Evolutionary conservation across 306 rosid species (phyloP).

Genomic region (Amphicarpaea edgeworthii): DNA sequence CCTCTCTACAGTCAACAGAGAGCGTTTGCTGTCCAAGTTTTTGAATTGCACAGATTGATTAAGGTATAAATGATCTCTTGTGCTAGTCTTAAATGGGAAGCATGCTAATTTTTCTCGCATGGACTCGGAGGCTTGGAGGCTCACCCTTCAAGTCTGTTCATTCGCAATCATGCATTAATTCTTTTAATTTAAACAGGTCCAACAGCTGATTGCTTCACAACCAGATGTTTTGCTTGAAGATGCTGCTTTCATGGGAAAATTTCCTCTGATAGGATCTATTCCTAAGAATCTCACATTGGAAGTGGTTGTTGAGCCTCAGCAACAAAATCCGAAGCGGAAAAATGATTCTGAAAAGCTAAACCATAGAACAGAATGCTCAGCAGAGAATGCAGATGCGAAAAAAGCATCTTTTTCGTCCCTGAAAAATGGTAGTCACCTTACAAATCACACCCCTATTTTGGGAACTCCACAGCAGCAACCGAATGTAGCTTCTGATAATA

Average conservation of each 20-base stretch:
- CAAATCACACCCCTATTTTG: slow-evolving; percentile 48
- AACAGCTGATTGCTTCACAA: slow-evolving; percentile 75
- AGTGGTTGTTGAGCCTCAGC: slow-evolving; percentile 43
- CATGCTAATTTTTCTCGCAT: slow-evolving; percentile 18
- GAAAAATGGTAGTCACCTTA: slow-evolving; percentile 53
- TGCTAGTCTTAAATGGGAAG: slow-evolving; percentile 19
- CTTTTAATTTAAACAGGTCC: slow-evolving; percentile 55
- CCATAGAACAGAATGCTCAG: slow-evolving; percentile 68
- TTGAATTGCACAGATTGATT: slow-evolving; percentile 69
- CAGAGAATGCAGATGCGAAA: slow-evolving; percentile 61
- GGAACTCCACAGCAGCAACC: slow-evolving; percentile 54
- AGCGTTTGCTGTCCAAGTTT: slow-evolving; percentile 67
- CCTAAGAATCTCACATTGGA: slow-evolving; percentile 40
- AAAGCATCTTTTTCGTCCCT: slow-evolving; percentile 58
- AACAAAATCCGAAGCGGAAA: slow-evolving; percentile 40
- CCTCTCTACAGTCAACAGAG: slow-evolving; percentile 79
- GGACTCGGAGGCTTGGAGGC: not conserved
- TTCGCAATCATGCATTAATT: not conserved
- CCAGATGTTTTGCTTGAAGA: slow-evolving; percentile 75
- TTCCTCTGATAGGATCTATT: slow-evolving; percentile 53
- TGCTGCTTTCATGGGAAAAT: slow-evolving; percentile 56
- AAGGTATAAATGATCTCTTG: slow-evolving; percentile 56
- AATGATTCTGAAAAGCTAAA: slow-evolving; percentile 56
- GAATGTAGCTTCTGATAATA: slow-evolving; percentile 47
- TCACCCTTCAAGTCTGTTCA: slow-evolving; percentile 31